phyloP scores from a whole-genome alignment of 495 filamentous ascomycete species.

The Aspergillus sparsus region DNA sequence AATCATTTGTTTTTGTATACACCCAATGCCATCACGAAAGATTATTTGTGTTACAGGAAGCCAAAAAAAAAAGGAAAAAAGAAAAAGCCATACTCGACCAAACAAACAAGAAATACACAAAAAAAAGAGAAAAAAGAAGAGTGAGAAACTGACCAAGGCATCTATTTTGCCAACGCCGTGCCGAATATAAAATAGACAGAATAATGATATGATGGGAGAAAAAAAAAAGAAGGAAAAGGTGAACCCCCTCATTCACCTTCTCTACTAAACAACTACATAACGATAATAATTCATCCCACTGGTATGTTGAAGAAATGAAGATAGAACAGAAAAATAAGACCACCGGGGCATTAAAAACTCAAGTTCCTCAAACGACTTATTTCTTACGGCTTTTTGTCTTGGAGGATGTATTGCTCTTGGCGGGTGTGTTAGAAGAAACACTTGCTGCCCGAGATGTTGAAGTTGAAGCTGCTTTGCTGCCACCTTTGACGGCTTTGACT shows the following conservation, averaged over 20 bases:
- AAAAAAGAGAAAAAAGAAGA: slow-evolving; percentile 5
- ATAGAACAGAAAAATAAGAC: background rate
- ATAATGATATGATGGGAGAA: background rate
- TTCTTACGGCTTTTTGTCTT: slow-evolving; percentile 54
- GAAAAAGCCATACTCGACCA: slow-evolving; percentile 2
- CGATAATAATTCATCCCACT: too few relatives aligned
- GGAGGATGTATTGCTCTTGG: slow-evolving; percentile 11
- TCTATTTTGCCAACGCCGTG: slow-evolving; percentile 19
- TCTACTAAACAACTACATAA: too few relatives aligned
- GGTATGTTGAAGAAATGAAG: background rate
- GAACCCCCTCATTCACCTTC: background rate
- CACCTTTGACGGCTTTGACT: slow-evolving; percentile 58
- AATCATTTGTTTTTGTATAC: slow-evolving; percentile 19
- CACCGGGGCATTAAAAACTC: background rate
- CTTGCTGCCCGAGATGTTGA: slow-evolving; percentile 59
- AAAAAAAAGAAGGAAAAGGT: slow-evolving; percentile 2
- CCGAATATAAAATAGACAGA: slow-evolving; percentile 7
- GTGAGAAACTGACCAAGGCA: slow-evolving; percentile 7
- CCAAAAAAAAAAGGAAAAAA: slow-evolving; percentile 7
- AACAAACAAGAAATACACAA: background rate
- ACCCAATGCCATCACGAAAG: slow-evolving; percentile 3
- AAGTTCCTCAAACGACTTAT: slow-evolving; percentile 23
- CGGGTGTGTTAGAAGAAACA: slow-evolving; percentile 51
- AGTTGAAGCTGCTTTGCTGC: slow-evolving; percentile 52
- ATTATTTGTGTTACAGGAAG: slow-evolving; percentile 13